Evolutionary conservation across 345 rosid genomes (phyloP).

Genomic region (Eucalyptus polyanthemos): DNA sequence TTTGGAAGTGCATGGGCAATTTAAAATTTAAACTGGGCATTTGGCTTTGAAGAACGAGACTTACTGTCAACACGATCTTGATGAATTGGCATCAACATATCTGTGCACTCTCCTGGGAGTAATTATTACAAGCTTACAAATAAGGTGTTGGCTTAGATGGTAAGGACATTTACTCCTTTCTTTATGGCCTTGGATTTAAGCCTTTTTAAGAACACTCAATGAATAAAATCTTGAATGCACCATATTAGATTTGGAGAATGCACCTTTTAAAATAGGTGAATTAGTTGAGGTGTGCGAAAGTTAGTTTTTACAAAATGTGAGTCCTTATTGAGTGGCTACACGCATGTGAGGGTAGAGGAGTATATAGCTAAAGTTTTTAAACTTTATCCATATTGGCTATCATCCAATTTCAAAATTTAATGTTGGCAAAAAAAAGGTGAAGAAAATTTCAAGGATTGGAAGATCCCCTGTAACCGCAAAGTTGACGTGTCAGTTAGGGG

Average conservation of each 20-base stretch:
- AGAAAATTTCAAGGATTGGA: background rate
- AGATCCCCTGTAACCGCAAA: background rate
- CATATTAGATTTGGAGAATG: background rate
- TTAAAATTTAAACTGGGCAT: background rate
- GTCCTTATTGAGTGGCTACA: background rate
- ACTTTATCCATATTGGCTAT: background rate
- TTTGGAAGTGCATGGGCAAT: background rate
- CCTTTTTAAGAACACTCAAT: fast-evolving
- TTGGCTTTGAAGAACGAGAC: background rate
- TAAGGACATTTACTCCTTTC: background rate
- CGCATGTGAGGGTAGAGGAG: background rate
- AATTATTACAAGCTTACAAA: background rate
- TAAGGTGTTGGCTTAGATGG: background rate
- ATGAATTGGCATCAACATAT: background rate
- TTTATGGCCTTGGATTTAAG: background rate
- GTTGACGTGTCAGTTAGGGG: background rate
- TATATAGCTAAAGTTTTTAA: background rate
- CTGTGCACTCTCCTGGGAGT: background rate
- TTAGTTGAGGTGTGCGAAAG: background rate
- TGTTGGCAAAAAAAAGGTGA: background rate
- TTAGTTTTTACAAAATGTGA: fast-evolving
- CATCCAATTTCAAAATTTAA: background rate
- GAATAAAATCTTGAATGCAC: background rate
- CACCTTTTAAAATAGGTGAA: background rate
- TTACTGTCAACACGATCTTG: background rate